Percentiles rank a stretch among this genome's conserved stretches.
Evolutionary conservation across 75 land plant genomes (phyloP).

Genomic region (Adiantum capillusveneris): DNA sequence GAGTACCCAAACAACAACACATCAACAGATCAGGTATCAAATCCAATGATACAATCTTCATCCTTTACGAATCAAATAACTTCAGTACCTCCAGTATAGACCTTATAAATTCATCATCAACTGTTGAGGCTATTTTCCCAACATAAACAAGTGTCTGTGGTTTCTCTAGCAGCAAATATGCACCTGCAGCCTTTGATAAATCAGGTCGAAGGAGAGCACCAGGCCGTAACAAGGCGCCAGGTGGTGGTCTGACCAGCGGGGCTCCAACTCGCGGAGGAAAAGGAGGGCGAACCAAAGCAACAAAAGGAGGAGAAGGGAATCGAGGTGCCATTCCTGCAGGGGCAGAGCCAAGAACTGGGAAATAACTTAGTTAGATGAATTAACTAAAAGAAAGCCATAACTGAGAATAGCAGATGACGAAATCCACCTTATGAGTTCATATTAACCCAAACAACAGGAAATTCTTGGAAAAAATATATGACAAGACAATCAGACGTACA

Average conservation of each 20-base stretch:
- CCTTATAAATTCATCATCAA: slow-evolving; percentile 87
- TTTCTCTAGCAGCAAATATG: slow-evolving; percentile 58
- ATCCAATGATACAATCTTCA: not conserved
- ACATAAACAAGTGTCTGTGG: slow-evolving; percentile 95
- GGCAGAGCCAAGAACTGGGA: slow-evolving; percentile 49
- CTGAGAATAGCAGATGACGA: not conserved
- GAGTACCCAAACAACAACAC: not conserved
- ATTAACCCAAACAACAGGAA: too few species aligned
- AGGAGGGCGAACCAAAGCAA: slow-evolving; percentile 58
- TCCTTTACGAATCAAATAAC: not conserved
- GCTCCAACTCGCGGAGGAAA: slow-evolving; percentile 55
- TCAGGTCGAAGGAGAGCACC: slow-evolving; percentile 29
- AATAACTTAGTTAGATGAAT: slow-evolving; percentile 17
- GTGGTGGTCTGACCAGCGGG: slow-evolving; percentile 36
- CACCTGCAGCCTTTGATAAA: slow-evolving; percentile 43
- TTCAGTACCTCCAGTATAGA: slow-evolving; percentile 61
- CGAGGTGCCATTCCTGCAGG: slow-evolving; percentile 69
- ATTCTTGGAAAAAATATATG: too few species aligned
- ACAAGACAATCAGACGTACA: too few species aligned
- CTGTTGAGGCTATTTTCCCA: slow-evolving; percentile 79
- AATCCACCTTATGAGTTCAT: not conserved
- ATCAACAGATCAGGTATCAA: not conserved
- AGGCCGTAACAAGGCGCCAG: slow-evolving; percentile 63
- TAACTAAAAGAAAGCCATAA: not conserved
- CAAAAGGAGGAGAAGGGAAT: slow-evolving; percentile 58